These are phyloP conservation scores for Cyberlindnera meyerae DNA, from an alignment of 805 yeast genomes.

Conservation along the genomic window DNA sequence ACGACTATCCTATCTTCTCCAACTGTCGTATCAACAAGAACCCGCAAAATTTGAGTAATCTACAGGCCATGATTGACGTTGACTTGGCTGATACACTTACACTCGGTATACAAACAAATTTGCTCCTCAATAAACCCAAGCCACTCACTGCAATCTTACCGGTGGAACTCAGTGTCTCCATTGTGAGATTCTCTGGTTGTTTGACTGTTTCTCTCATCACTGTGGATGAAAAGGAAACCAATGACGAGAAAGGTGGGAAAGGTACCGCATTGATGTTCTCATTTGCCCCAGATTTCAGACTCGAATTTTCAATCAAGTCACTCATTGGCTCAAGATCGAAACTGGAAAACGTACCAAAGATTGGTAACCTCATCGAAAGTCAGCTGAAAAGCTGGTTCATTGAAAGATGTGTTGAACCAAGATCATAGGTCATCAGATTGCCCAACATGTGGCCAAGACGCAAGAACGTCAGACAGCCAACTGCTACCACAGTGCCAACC, in stretches of 20 bases:
- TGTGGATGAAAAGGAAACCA: slow-evolving; percentile 5
- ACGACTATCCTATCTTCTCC: slow-evolving; percentile 91
- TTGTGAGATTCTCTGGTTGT: slow-evolving; percentile 88
- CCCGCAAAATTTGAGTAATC: slow-evolving; percentile 39
- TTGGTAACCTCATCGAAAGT: slow-evolving; percentile 77
- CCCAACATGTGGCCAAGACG: slow-evolving; percentile 87
- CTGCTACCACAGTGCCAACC: slow-evolving; percentile 7
- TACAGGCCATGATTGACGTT: slow-evolving; percentile 88
- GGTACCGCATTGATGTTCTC: slow-evolving; percentile 82
- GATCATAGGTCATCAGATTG: slow-evolving; percentile 76
- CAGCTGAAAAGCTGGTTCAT: slow-evolving; percentile 83
- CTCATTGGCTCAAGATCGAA: slow-evolving; percentile 90
- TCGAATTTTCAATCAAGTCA: slow-evolving; percentile 85
- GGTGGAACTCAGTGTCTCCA: slow-evolving; percentile 74
- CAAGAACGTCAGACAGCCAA: slow-evolving; percentile 45
- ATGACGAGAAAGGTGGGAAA: slow-evolving; percentile 21
- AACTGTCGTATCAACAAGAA: slow-evolving; percentile 78
- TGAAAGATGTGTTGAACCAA: slow-evolving; percentile 90
- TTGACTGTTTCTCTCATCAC: slow-evolving; percentile 57
- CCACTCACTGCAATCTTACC: slow-evolving; percentile 86
- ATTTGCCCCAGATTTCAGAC: slow-evolving; percentile 83
- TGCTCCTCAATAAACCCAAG: slow-evolving; percentile 76
- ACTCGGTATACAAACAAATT: slow-evolving; percentile 75
- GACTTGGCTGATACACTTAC: slow-evolving; percentile 85
- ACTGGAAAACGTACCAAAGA: slow-evolving; percentile 88